Percentiles rank a stretch among this genome's conserved stretches.
Conservation (phyloP, 306 rosid genomes). For the Prunus campanulata region DNA sequence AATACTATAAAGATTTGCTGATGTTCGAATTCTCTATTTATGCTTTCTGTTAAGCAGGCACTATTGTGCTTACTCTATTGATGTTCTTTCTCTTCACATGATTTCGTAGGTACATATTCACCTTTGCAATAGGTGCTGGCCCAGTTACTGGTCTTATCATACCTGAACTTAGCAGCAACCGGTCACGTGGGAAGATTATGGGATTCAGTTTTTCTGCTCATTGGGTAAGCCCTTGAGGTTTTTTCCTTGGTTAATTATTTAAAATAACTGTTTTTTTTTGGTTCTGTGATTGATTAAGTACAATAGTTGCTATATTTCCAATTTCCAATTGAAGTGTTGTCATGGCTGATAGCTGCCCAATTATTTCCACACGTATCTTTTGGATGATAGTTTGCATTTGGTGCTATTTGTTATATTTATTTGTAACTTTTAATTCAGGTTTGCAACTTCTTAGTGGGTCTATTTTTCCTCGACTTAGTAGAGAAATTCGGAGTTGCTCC, state of each 20-base stretch:
- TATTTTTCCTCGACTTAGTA: slow-evolving; percentile 81
- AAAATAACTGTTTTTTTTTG: too few relatives aligned
- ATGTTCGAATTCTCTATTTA: not conserved
- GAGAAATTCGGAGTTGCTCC: slow-evolving; percentile 80
- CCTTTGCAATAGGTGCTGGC: slow-evolving; percentile 88
- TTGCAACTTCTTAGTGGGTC: slow-evolving; percentile 85
- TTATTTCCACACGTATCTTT: not conserved
- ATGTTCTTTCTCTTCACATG: slow-evolving; percentile 4
- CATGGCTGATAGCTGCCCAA: not conserved
- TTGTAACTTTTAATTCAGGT: slow-evolving; percentile 38
- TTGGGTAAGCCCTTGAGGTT: slow-evolving; percentile 53
- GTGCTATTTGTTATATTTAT: not conserved
- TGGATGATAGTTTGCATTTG: not conserved
- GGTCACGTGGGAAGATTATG: slow-evolving; percentile 86
- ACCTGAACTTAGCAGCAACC: slow-evolving; percentile 85
- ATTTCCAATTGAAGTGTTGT: not conserved
- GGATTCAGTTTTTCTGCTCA: slow-evolving; percentile 82
- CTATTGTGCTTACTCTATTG: not conserved
- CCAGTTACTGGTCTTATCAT: slow-evolving; percentile 85
- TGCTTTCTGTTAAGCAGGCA: not conserved
- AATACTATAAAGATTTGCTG: not conserved
- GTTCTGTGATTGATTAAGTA: not conserved
- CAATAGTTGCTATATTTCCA: not conserved
- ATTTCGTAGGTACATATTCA: slow-evolving; percentile 66
- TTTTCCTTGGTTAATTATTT: not conserved